Conservation (phyloP, 345 rosid genomes). For the Euphorbia peplus region DNA sequence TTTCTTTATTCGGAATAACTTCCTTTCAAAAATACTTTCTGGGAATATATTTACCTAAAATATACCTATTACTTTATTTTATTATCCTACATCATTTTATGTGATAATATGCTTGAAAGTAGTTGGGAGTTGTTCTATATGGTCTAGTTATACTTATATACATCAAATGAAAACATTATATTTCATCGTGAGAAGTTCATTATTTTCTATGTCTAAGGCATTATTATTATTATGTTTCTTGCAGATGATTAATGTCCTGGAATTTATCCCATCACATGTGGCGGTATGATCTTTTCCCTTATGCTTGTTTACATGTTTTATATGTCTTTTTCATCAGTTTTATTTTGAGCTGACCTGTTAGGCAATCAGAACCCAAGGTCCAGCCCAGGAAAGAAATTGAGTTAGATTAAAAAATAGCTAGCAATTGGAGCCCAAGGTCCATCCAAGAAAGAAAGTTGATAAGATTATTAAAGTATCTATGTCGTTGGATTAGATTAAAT, state of each 20-base stretch:
- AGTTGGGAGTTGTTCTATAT: not conserved
- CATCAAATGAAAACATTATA: not conserved
- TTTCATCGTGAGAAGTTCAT: not conserved
- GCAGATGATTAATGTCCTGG: slow-evolving; percentile 92
- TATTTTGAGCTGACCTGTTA: not conserved
- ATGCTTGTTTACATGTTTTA: not conserved
- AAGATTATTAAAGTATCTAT: too few relatives aligned
- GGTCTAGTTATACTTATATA: not conserved
- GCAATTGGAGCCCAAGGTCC: too few relatives aligned
- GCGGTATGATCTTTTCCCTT: slow-evolving; percentile 51
- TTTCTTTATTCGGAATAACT: not conserved
- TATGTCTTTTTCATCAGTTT: not conserved
- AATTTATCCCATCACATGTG: slow-evolving; percentile 78
- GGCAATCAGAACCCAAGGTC: not conserved
- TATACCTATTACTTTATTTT: too few relatives aligned
- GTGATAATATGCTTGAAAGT: not conserved
- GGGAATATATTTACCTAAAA: not conserved
- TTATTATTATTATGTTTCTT: slow-evolving; percentile 22
- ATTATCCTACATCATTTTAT: not conserved
- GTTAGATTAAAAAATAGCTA: too few relatives aligned
- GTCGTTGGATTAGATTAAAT: too few relatives aligned
- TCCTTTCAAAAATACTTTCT: not conserved
- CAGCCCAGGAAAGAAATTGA: too few relatives aligned
- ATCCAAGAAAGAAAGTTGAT: not conserved
- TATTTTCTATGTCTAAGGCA: slow-evolving; percentile 15